phyloP scores from a whole-genome alignment of 371 early-diverging fungal species.

The Mucor mucedo region DNA sequence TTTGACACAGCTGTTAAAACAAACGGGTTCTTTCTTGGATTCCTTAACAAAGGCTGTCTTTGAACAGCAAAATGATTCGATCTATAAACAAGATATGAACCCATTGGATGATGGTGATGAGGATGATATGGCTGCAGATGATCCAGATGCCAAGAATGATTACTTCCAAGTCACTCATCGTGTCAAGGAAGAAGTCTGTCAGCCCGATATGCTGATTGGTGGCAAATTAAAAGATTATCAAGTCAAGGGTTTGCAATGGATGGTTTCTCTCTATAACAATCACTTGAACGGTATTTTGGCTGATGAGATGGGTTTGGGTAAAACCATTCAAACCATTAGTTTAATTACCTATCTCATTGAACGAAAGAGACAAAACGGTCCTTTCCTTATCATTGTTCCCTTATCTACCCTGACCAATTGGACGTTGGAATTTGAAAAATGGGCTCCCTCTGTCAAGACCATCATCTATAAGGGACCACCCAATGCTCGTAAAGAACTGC shows the following conservation, averaged over 20 bases:
- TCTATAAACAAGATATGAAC: slow-evolving; percentile 38
- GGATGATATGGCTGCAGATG: slow-evolving; percentile 19
- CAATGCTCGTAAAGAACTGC: slow-evolving; percentile 70
- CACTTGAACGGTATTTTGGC: slow-evolving; percentile 97
- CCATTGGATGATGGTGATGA: slow-evolving; percentile 55
- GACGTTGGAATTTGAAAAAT: slow-evolving; percentile 96
- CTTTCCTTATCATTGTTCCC: slow-evolving; percentile 93
- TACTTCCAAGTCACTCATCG: slow-evolving; percentile 91
- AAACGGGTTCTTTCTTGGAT: slow-evolving; percentile 87
- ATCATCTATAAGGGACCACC: slow-evolving; percentile 93
- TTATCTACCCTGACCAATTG: slow-evolving; percentile 96
- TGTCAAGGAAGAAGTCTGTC: slow-evolving; percentile 79
- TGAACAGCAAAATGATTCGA: slow-evolving; percentile 75
- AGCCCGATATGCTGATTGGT: slow-evolving; percentile 85
- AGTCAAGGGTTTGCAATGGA: slow-evolving; percentile 98
- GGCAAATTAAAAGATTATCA: slow-evolving; percentile 98
- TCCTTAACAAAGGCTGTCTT: slow-evolving; percentile 74
- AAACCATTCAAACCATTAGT: slow-evolving; percentile 98
- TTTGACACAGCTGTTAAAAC: slow-evolving; percentile 87
- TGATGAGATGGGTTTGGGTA: slow-evolving; percentile 98
- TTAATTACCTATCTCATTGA: slow-evolving; percentile 94
- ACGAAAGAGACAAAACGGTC: slow-evolving; percentile 88
- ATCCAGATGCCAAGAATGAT: slow-evolving; percentile 65
- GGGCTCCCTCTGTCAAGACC: slow-evolving; percentile 92
- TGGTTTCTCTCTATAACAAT: slow-evolving; percentile 97